These are phyloP conservation scores for Cicer bijugum DNA, from an alignment of 306 rosid species.

Conservation along the genomic window DNA sequence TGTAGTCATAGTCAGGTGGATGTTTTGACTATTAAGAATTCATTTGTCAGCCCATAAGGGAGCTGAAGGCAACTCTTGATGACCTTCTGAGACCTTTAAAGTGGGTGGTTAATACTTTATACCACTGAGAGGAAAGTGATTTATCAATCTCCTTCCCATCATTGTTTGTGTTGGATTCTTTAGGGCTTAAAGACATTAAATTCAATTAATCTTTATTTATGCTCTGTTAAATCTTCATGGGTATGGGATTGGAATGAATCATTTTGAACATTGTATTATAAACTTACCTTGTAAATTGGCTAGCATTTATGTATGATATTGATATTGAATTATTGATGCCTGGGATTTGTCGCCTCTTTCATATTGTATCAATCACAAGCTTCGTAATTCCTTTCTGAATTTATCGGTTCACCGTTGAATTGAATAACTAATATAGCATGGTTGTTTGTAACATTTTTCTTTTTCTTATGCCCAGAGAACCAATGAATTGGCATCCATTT, in stretches of 20 bases:
- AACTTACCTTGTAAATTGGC: slow-evolving; percentile 31
- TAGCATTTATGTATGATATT: neutral
- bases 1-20: slow-evolving; percentile 31
- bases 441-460: neutral
- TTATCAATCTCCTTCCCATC: slow-evolving; percentile 40
- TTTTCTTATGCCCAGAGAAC: neutral
- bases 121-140: slow-evolving; percentile 34
- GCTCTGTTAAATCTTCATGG: slow-evolving; percentile 28
- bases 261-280: slow-evolving; percentile 33
- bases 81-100: slow-evolving; percentile 17
- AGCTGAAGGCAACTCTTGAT: slow-evolving; percentile 43
- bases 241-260: slow-evolving; percentile 34
- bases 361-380: neutral
- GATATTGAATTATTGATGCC: too few species aligned
- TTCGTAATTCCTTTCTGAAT: neutral
- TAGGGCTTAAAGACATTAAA: slow-evolving; percentile 19
- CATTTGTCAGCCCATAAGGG: slow-evolving; percentile 21
- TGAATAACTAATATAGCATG: neutral
- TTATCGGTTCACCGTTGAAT: slow-evolving; percentile 1
- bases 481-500: neutral
- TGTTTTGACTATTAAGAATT: slow-evolving; percentile 25
- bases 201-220: slow-evolving; percentile 13
- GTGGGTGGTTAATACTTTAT: slow-evolving; percentile 26
- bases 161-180: slow-evolving; percentile 37
- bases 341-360: neutral